phyloP scores from a whole-genome alignment of 345 rosid genomes.

The Balakata baccata region DNA sequence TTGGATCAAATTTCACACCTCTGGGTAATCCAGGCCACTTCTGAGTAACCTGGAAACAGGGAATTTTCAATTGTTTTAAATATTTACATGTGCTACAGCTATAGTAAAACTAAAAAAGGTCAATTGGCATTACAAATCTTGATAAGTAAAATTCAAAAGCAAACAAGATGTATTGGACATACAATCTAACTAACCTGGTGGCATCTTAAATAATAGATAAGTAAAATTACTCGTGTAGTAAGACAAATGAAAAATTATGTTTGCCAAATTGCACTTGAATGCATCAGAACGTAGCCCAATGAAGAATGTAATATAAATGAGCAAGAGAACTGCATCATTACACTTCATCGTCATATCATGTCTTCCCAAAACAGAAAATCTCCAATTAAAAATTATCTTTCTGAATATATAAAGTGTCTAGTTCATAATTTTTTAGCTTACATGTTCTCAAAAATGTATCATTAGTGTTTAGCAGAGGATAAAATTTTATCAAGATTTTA shows the following conservation, averaged over 20 bases:
- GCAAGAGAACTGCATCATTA: neutral
- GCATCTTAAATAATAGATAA: neutral
- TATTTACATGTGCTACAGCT: neutral
- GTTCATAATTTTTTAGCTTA: neutral
- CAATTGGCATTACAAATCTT: neutral
- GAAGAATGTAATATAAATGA: neutral
- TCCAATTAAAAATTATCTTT: neutral
- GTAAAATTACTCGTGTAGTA: neutral
- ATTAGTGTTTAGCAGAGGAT: neutral
- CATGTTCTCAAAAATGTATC: neutral
- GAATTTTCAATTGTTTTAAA: conserved; percentile 7
- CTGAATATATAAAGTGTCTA: neutral
- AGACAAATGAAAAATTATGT: neutral
- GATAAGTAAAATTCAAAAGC: neutral
- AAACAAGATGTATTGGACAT: neutral
- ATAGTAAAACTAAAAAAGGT: neutral
- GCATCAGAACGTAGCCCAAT: neutral
- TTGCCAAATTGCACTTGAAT: neutral
- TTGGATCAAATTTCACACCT: conserved; percentile 95
- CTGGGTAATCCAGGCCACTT: conserved; percentile 92
- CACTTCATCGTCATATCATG: neutral
- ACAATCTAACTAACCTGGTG: neutral
- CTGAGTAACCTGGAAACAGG: conserved; percentile 53
- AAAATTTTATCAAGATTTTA: neutral
- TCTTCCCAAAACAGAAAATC: neutral